phyloP scores from a whole-genome alignment of 1,284 basidiomycete genomes.

The Sanghuangporus weigelae region DNA sequence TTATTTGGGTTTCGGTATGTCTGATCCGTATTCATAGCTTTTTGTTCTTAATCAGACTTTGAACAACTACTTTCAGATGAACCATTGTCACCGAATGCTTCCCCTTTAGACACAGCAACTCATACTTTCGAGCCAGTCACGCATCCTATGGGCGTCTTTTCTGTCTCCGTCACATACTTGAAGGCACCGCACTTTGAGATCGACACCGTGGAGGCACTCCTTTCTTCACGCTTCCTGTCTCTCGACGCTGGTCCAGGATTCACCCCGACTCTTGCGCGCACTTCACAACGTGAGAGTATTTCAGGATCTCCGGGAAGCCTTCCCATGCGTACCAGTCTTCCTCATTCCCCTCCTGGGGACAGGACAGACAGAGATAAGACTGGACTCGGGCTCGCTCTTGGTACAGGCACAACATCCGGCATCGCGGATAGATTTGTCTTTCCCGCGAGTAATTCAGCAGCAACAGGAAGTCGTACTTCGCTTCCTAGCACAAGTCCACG shows the following conservation, averaged over 20 bases:
- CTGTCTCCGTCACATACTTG: conserved; percentile 58
- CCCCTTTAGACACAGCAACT: conserved; percentile 43
- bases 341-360: conserved; percentile 35
- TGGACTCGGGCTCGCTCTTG: not conserved
- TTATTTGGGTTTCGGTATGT: conserved; percentile 37
- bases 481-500: conserved; percentile 27
- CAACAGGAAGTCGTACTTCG: conserved; percentile 10
- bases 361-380: not conserved
- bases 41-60: conserved; percentile 19
- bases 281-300: conserved; percentile 42
- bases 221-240: conserved; percentile 67
- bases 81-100: conserved; percentile 34
- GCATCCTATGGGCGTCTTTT: conserved; percentile 61
- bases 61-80: conserved; percentile 29
- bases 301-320: conserved; percentile 41
- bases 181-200: conserved; percentile 61
- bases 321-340: conserved; percentile 37
- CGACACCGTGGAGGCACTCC: conserved; percentile 66
- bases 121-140: conserved; percentile 59
- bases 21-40: not conserved
- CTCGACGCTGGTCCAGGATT: conserved; percentile 54
- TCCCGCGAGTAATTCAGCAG: conserved; percentile 24
- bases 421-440: conserved; percentile 55
- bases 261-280: conserved; percentile 49
- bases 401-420: conserved; percentile 21